These are phyloP conservation scores for Spathaspora sp. DNA, from an alignment of 1,139 yeast genomes.

Conservation along the genomic window DNA sequence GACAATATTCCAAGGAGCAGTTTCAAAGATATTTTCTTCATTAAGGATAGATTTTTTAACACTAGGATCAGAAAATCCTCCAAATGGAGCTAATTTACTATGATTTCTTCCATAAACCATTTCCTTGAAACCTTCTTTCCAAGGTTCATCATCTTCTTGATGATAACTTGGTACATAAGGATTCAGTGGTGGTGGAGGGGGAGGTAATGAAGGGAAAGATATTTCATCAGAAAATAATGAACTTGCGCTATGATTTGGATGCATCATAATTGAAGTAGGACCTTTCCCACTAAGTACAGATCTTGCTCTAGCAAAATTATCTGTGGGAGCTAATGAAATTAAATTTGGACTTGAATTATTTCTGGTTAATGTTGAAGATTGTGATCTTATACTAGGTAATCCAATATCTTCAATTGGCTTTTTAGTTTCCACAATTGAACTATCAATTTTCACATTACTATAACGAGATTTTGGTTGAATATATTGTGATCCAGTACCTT, in stretches of 20 bases:
- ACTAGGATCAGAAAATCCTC: conserved; percentile 67
- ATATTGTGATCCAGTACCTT: conserved; percentile 18
- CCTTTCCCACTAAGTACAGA: conserved; percentile 2
- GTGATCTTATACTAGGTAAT: conserved; percentile 35
- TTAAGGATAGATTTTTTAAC: conserved; percentile 42
- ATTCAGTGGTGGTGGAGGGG: not conserved
- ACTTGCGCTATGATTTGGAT: conserved; percentile 28
- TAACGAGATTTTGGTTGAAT: conserved; percentile 48
- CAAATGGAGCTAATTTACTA: conserved; percentile 61
- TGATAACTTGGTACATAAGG: conserved; percentile 14
- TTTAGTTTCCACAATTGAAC: conserved; percentile 43
- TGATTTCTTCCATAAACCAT: conserved; percentile 31
- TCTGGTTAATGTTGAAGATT: not conserved
- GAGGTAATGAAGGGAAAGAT: not conserved
- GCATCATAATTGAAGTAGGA: conserved; percentile 15
- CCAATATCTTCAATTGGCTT: conserved; percentile 32
- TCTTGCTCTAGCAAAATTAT: conserved; percentile 8
- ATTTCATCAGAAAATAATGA: conserved; percentile 32
- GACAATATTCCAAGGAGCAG: conserved; percentile 75
- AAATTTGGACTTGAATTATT: conserved; percentile 3
- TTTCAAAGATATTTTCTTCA: conserved; percentile 59
- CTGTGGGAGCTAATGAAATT: conserved; percentile 4
- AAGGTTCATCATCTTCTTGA: conserved; percentile 24
- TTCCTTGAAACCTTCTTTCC: conserved; percentile 27
- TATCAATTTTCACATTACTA: conserved; percentile 21